Evolutionary conservation across 2,329 filamentous ascomycete genomes (phyloP).

Genomic region (Xylariaceae sp.): DNA sequence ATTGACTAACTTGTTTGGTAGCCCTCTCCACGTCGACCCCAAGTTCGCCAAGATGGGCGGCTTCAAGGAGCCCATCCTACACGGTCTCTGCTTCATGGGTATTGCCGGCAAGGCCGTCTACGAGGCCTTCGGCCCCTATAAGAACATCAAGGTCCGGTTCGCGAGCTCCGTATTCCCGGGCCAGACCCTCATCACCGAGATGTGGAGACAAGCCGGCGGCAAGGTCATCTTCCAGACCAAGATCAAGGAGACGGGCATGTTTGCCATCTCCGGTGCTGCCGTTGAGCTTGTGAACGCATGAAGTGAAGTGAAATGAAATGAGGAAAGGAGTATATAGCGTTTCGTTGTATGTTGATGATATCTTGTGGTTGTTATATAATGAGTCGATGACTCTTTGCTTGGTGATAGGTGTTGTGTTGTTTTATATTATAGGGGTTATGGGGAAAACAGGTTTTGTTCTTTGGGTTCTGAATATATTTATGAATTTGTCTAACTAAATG

Average conservation of each 20-base stretch:
- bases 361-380: no score
- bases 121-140: conserved; percentile 73
- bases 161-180: conserved; percentile 79
- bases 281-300: conserved; percentile 55
- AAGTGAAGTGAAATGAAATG: conserved; percentile 6
- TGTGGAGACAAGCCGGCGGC: conserved; percentile 73
- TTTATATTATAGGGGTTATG: no score
- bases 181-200: conserved; percentile 86
- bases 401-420: no score
- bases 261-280: conserved; percentile 75
- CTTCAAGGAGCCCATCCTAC: conserved; percentile 89
- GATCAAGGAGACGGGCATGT: conserved; percentile 89
- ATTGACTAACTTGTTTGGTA: conserved; percentile 23
- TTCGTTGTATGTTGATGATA: no score
- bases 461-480: no score
- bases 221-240: conserved; percentile 78
- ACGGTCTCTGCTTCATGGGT: conserved; percentile 95
- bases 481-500: no score
- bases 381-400: no score
- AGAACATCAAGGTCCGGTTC: conserved; percentile 90
- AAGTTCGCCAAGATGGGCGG: conserved; percentile 91
- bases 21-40: conserved; percentile 90
- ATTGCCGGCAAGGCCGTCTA: conserved; percentile 87
- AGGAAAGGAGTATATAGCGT: not conserved
- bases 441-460: no score